A percentile compares a stretch with the other conserved stretches of the same genome.
phyloP scores from a whole-genome alignment of 352 stramenopile genomes.

The Globisporangium cystogenes region DNA sequence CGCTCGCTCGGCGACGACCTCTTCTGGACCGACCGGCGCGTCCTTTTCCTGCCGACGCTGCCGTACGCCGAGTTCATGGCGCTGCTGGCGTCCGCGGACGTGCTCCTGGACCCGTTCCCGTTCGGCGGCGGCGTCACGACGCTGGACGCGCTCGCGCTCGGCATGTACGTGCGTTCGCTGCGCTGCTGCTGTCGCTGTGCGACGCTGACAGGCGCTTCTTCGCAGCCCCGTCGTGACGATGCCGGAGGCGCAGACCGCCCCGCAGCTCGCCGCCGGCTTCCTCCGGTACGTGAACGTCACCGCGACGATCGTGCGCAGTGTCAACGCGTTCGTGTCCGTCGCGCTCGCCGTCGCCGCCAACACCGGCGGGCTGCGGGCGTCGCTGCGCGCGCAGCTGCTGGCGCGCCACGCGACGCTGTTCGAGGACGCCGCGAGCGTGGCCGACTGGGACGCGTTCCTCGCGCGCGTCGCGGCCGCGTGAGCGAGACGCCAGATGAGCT shows the following conservation, averaged over 20 bases:
- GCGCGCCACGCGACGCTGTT: constrained; percentile 13
- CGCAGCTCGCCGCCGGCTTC: constrained; percentile 56
- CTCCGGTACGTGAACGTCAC: constrained; percentile 47
- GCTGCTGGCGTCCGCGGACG: constrained; percentile 47
- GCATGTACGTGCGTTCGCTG: constrained; percentile 32
- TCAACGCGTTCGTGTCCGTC: constrained; percentile 34
- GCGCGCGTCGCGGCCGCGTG: constrained; percentile 6
- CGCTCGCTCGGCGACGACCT: constrained; percentile 22
- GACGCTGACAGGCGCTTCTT: background rate
- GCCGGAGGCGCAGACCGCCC: constrained; percentile 39
- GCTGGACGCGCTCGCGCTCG: constrained; percentile 72
- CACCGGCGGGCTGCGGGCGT: constrained; percentile 1
- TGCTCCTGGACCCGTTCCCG: constrained; percentile 79
- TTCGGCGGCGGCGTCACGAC: constrained; percentile 84
- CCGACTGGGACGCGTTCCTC: constrained; percentile 38
- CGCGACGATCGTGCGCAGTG: constrained; percentile 27
- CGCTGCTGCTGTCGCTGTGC: too few relatives aligned
- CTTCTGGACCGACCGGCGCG: constrained; percentile 11
- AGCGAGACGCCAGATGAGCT: background rate
- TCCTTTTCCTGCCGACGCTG: constrained; percentile 61
- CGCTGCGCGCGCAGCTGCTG: constrained; percentile 6
- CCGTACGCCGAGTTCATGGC: constrained; percentile 49
- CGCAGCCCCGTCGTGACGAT: constrained; percentile 52
- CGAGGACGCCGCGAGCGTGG: constrained; percentile 17
- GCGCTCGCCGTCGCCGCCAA: constrained; percentile 30